phyloP scores from a whole-genome alignment of 2,329 filamentous ascomycete genomes.

The Alternaria brassicae region DNA sequence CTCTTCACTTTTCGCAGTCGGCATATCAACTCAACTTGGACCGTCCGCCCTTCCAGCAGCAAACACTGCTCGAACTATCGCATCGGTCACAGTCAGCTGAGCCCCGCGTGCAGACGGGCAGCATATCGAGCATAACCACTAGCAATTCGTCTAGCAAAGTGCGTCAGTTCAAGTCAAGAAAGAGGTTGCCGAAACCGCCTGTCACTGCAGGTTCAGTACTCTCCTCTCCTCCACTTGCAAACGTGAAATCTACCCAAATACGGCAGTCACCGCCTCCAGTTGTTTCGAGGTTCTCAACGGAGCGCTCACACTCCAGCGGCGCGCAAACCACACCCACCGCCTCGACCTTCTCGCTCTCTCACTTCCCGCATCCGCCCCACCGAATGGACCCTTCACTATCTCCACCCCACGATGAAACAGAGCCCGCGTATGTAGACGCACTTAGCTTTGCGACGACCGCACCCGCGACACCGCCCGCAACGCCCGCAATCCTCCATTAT shows the following conservation, averaged over 20 bases:
- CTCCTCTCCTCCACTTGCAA: slow-evolving; percentile 20
- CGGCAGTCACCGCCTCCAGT: slow-evolving; percentile 29
- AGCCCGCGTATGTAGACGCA: slow-evolving; percentile 26
- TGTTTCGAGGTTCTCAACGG: slow-evolving; percentile 29
- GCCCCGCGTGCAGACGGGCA: slow-evolving; percentile 27
- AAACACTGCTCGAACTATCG: slow-evolving; percentile 23
- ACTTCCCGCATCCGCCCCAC: slow-evolving; percentile 46
- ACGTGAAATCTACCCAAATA: slow-evolving; percentile 24
- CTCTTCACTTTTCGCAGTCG: slow-evolving; percentile 41
- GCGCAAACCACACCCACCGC: slow-evolving; percentile 27
- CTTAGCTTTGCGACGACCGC: slow-evolving; percentile 35
- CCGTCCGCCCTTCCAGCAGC: slow-evolving; percentile 27
- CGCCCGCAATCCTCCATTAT: slow-evolving; percentile 50
- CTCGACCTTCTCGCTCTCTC: slow-evolving; percentile 42
- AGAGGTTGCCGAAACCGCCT: slow-evolving; percentile 44
- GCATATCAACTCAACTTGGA: slow-evolving; percentile 35
- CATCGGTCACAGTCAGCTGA: slow-evolving; percentile 41
- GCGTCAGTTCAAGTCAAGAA: slow-evolving; percentile 45
- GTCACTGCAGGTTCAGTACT: slow-evolving; percentile 19
- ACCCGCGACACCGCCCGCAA: slow-evolving; percentile 46
- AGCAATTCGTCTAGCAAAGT: slow-evolving; percentile 27
- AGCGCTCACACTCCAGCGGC: slow-evolving; percentile 28
- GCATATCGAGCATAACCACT: slow-evolving; percentile 24
- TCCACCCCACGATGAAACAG: slow-evolving; percentile 31
- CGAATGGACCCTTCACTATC: slow-evolving; percentile 29